Base-by-base conservation (phyloP, 2,329 filamentous ascomycete species). In the Xylariaceae sp. region DNA sequence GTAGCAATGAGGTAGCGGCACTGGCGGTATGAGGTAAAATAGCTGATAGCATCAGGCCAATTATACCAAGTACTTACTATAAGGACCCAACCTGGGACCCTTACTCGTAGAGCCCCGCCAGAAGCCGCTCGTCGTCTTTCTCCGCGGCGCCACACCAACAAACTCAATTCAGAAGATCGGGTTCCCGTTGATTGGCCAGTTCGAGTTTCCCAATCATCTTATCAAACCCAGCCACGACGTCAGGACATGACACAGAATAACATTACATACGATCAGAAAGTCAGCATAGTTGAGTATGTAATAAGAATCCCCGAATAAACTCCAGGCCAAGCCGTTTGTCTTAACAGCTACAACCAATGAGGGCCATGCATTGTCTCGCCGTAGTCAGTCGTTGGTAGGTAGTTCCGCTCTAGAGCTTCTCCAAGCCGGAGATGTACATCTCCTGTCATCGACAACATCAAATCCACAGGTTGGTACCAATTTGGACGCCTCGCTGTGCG, bases 381-480 rank as follows among this genome's bases (percentile, higher is more conserved):
- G 51, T 57, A 52, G 58, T 62, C 62, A 60, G 56, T 50, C 29
- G 46, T 51, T 54, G 58, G 66, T 60, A 59, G 23, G 64, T 50
- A 56, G 54, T 50, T 57, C 48, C 21, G 41, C 48, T 45, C 40
- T 44, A 44, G 29, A 43, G 48, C 51, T 32, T 53, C 44, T 48
- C 37, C 40, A 41, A 40, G 47, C 42, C 66, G 66, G 67, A 69
- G 67, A 70, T 69, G 66, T 61, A 57, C 44, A 57, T 63, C 56
- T 65, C n/a, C 62, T 57, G 52, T 20, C 52, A 48, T 56, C 41
- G 42, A 57, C 6, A 32, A 45, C 29, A 51, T 45, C 41, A 3
- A 3, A 37, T 16, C 32, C 32, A 37, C 10, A 29, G 6, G 5
- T 29, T 12, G 32, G 6, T 50, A 40, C 45, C 19, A 56, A 47